These are phyloP conservation scores for Dendrobium catenatum DNA, from an alignment of 106 monocot species.

Conservation along the genomic window DNA sequence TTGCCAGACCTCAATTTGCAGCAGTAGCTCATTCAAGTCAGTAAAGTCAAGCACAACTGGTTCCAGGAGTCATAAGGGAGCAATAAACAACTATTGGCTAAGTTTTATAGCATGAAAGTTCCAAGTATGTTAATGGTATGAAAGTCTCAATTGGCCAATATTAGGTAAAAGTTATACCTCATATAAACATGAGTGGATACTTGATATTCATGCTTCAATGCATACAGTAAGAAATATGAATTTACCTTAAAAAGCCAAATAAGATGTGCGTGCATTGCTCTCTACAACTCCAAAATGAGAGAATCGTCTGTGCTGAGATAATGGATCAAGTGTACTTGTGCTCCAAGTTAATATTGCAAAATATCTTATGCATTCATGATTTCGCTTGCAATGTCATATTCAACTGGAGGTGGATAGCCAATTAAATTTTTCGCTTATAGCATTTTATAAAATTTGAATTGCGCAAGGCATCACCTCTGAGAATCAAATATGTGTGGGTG, in stretches of 20 bases:
- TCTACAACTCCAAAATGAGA: not conserved
- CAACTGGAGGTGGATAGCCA: not conserved
- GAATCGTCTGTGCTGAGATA: not conserved
- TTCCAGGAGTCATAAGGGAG: not conserved
- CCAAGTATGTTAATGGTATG: not conserved
- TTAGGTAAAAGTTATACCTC: not conserved
- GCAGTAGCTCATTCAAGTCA: not conserved
- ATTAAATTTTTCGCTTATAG: not conserved
- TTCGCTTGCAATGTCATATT: not conserved
- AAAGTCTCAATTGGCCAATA: not conserved
- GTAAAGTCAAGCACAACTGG: not conserved
- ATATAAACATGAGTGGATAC: not conserved
- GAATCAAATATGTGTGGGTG: too few relatives aligned
- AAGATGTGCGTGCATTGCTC: not conserved
- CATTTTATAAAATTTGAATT: not conserved
- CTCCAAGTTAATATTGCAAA: not conserved
- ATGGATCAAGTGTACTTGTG: not conserved
- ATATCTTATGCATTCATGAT: not conserved
- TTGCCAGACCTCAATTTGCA: not conserved
- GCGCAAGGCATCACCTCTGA: too few relatives aligned
- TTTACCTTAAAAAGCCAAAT: not conserved
- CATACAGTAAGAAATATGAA: too few relatives aligned
- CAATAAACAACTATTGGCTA: not conserved
- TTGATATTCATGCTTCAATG: too few relatives aligned
- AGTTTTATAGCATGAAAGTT: not conserved